Conservation (phyloP, 805 yeast species). For the Kluyveromyces nonfermentans region DNA sequence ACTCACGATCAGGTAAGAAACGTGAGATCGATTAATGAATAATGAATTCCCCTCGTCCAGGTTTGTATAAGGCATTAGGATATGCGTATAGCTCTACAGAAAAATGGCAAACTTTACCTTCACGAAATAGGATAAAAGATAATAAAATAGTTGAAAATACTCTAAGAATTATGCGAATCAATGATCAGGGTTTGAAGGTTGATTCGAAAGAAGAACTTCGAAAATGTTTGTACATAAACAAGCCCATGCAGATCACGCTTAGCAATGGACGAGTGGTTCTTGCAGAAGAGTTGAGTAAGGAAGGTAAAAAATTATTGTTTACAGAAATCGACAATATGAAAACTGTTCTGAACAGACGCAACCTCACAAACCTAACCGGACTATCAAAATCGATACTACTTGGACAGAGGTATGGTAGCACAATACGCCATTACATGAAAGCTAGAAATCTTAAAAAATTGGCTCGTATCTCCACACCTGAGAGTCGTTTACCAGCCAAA, state of each 20-base stretch:
- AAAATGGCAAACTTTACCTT: not conserved
- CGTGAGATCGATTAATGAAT: no score
- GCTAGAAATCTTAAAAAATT: constrained; percentile 4
- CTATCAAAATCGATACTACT: not conserved
- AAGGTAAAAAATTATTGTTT: not conserved
- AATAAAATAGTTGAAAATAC: constrained; percentile 1
- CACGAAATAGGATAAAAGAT: constrained; percentile 1
- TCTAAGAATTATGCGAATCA: constrained; percentile 5
- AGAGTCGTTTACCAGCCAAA: constrained; percentile 14
- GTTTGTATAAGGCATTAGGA: not conserved
- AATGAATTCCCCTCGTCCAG: not conserved
- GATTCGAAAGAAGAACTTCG: constrained; percentile 7
- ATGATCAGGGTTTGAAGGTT: constrained; percentile 6
- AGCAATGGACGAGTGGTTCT: constrained; percentile 5
- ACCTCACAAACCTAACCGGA: not conserved
- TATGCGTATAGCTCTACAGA: not conserved
- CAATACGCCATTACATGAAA: constrained; percentile 7
- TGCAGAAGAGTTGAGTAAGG: not conserved
- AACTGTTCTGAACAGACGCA: not conserved
- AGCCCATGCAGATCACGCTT: constrained; percentile 6
- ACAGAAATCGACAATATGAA: not conserved
- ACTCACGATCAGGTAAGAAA: not conserved
- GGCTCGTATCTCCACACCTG: constrained; percentile 14
- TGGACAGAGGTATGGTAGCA: not conserved
- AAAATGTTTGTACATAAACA: constrained; percentile 15